Base-by-base conservation (phyloP, 2,329 filamentous ascomycete genomes). In the Arthroderma sp. region DNA sequence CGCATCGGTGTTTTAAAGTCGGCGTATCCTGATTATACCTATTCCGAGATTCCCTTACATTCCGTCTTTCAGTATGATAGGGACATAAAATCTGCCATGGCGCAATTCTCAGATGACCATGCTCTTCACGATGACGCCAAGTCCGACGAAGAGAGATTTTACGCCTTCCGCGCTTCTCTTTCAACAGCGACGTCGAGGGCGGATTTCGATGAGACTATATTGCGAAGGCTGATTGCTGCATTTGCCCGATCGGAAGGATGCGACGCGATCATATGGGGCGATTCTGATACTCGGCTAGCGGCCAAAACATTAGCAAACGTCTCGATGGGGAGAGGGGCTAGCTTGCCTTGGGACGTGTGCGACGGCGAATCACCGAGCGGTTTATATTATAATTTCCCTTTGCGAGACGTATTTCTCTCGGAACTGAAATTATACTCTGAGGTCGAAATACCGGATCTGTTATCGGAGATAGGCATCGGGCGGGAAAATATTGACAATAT, bases 241-340 rank as follows among this genome's bases (percentile, higher is more conserved):
- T 68, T 77, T 38, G 83, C 84, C 6, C 71, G 75, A 49, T 61
- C 67, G 10, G 65, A 72, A 29, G 65, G 58, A 8, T 91, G 80
- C 59, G 75, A 81, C 50, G 79, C 78, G 8, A 73, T 96, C 36
- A 65, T 96, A 1, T 81, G 91, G 62, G 88, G 85, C 22, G 81
- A 89, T 63, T 93, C 79, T 52, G 94, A 91, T 15, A 95, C 87
- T 4, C 77, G 80, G 10, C 77, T 98, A 29, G 89, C 91, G 3
- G 85, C 89, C 53, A 80, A 85, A 56, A 85, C 86, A 0, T 75
- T 98, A 9, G 73, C 85, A 5, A 85, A 91, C 64, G 87, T 89
- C 2, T 87, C 89, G 27, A 95, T 94, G 64, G 91, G 91, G 1
- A 76, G 89, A 40, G 91, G 89, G 1, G 87, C 82, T 53, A 78